These are phyloP conservation scores for Pichia insulana DNA, from an alignment of 805 yeast genomes.

Conservation along the genomic window DNA sequence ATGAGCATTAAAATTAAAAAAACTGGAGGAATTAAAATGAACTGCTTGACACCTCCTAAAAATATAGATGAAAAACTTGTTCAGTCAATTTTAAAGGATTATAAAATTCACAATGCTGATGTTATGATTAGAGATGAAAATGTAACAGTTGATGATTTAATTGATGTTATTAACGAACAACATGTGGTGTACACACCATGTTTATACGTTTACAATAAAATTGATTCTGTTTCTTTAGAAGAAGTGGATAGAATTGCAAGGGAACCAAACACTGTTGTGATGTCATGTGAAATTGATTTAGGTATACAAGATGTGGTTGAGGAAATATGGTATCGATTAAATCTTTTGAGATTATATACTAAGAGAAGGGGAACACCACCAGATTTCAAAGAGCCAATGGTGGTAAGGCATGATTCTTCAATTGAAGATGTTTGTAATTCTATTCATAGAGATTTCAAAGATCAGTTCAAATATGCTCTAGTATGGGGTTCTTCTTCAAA, in stretches of 20 bases:
- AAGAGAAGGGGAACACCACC: conserved; percentile 80
- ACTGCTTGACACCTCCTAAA: conserved; percentile 73
- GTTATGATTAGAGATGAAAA: conserved; percentile 83
- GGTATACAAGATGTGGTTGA: conserved; percentile 85
- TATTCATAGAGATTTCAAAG: conserved; percentile 86
- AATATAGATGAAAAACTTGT: conserved; percentile 75
- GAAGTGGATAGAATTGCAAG: conserved; percentile 90
- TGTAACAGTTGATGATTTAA: conserved; percentile 85
- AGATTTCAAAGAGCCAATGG: conserved; percentile 82
- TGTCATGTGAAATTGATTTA: conserved; percentile 82
- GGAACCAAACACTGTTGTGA: conserved; percentile 86
- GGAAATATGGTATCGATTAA: conserved; percentile 86
- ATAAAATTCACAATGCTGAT: conserved; percentile 88
- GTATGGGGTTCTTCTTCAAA: conserved; percentile 97
- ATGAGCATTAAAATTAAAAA: conserved; percentile 70
- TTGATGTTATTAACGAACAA: conserved; percentile 80
- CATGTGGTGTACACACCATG: conserved; percentile 88
- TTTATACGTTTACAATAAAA: conserved; percentile 87
- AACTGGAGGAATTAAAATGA: conserved; percentile 87
- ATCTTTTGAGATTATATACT: conserved; percentile 74
- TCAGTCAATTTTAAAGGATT: conserved; percentile 69
- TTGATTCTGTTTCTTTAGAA: conserved; percentile 90
- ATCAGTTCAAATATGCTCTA: conserved; percentile 85
- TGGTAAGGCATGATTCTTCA: conserved; percentile 70
- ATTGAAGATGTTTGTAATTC: conserved; percentile 86